A percentile compares a stretch with the other conserved stretches of the same genome.
Conservation (phyloP, 352 stramenopile species). For the Pythium scleroteichum region DNA sequence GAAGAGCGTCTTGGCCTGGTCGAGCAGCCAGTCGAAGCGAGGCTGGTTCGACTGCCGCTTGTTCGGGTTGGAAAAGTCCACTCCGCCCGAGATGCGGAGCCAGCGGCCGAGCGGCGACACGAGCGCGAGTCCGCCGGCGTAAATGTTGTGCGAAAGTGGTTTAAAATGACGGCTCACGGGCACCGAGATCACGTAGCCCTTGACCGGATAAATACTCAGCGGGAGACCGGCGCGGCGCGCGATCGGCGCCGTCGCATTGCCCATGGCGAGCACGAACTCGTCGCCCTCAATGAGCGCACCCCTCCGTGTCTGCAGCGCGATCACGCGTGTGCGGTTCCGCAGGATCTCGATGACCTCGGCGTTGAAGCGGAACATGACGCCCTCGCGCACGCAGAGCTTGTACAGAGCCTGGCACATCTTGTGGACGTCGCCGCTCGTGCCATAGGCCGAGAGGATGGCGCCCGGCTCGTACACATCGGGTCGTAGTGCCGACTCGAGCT, state of each 20-base stretch:
- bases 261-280: constrained; percentile 82
- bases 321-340: constrained; percentile 71
- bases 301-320: constrained; percentile 76
- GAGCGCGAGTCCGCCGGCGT: constrained; percentile 72
- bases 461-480: constrained; percentile 60
- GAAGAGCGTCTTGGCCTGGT: constrained; percentile 77
- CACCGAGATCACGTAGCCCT: constrained; percentile 85
- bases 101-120: constrained; percentile 72
- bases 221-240: constrained; percentile 71
- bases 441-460: constrained; percentile 77
- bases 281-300: constrained; percentile 87
- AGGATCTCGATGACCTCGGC: constrained; percentile 82
- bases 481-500: constrained; percentile 68
- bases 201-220: constrained; percentile 82
- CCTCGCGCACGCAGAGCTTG: constrained; percentile 72
- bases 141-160: constrained; percentile 79
- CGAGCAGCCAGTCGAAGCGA: constrained; percentile 77
- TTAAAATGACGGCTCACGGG: constrained; percentile 65
- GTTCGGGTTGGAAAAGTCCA: constrained; percentile 81
- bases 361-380: constrained; percentile 89
- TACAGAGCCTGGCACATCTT: constrained; percentile 88
- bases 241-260: constrained; percentile 73
- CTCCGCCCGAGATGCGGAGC: constrained; percentile 77
- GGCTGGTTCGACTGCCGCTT: constrained; percentile 54
- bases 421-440: constrained; percentile 86